Percentiles rank a stretch among this genome's conserved stretches.
These are phyloP conservation scores for Protea cynaroides DNA, from an alignment of 164 flowering plant species.

Conservation along the genomic window DNA sequence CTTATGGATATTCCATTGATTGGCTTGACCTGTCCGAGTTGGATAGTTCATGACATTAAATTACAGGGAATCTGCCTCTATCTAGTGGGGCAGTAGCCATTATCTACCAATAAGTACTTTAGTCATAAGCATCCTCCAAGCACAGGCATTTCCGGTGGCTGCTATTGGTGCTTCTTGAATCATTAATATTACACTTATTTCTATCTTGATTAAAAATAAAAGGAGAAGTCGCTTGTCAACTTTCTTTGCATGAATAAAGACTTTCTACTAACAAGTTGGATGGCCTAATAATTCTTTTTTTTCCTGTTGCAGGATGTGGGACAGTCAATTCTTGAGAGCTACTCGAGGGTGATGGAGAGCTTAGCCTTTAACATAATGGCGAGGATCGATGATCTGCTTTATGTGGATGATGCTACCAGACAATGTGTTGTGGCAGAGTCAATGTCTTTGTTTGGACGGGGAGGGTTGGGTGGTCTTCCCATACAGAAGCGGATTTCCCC, in stretches of 20 bases:
- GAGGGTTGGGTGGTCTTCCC: slow-evolving; percentile 28
- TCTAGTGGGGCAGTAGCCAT: too few relatives aligned
- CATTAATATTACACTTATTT: background rate
- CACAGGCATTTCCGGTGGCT: too few relatives aligned
- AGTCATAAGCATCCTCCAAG: too few relatives aligned
- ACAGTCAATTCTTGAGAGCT: slow-evolving; percentile 82
- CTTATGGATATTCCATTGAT: too few relatives aligned
- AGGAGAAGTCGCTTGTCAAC: too few relatives aligned
- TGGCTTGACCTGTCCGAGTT: too few relatives aligned
- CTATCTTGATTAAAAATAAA: too few relatives aligned
- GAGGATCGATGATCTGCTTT: slow-evolving; percentile 68
- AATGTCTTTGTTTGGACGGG: slow-evolving; percentile 23
- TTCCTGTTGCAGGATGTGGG: slow-evolving; percentile 67
- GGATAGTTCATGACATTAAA: too few relatives aligned
- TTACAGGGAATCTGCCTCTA: too few relatives aligned
- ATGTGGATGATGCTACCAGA: slow-evolving; percentile 57
- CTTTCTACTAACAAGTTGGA: too few relatives aligned
- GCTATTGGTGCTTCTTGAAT: background rate
- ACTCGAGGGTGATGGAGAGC: slow-evolving; percentile 81
- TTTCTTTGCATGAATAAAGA: too few relatives aligned
- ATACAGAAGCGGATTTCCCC: slow-evolving; percentile 40
- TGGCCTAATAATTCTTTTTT: background rate
- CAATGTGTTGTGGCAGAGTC: slow-evolving; percentile 34
- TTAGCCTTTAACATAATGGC: slow-evolving; percentile 73
- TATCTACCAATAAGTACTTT: too few relatives aligned